Evolutionary conservation across 2,329 filamentous ascomycete species (phyloP).

Genomic region (Grosmannia huntii): DNA sequence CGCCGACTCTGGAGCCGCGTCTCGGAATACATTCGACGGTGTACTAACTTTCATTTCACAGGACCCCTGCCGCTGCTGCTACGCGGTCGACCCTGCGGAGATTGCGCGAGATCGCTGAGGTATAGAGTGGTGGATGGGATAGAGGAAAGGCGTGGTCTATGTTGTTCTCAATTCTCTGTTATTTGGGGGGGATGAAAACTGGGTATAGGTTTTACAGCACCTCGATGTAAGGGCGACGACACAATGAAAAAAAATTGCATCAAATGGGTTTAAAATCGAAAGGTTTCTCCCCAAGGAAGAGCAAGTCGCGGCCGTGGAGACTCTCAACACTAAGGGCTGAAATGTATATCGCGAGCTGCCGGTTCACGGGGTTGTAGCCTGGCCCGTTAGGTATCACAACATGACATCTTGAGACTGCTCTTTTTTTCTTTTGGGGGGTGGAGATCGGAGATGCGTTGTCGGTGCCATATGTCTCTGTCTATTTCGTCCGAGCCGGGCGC

Average conservation of each 20-base stretch:
- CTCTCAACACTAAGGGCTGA: neutral
- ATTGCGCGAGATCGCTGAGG: slow-evolving; percentile 94
- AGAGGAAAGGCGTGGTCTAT: neutral
- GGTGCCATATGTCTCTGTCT: neutral
- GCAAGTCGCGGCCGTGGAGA: neutral
- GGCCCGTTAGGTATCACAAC: neutral
- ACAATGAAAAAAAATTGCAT: neutral
- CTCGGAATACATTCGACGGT: neutral
- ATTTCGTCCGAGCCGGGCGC: neutral
- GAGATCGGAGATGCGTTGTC: neutral
- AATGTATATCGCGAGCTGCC: neutral
- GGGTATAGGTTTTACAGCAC: slow-evolving; percentile 1
- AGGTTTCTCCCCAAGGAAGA: neutral
- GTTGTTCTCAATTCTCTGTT: neutral
- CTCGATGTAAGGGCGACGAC: slow-evolving; percentile 1
- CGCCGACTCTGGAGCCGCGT: neutral
- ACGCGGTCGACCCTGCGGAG: slow-evolving; percentile 94
- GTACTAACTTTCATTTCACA: slow-evolving; percentile 21
- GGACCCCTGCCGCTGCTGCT: slow-evolving; percentile 83
- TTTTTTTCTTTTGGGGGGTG: neutral
- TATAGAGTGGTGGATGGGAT: slow-evolving; percentile 37
- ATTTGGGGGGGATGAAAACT: neutral
- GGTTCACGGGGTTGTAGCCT: neutral
- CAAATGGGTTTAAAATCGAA: neutral
- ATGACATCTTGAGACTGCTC: neutral